Evolutionary conservation across 257 asterid species (phyloP).

Genomic region (Plantago ovata): DNA sequence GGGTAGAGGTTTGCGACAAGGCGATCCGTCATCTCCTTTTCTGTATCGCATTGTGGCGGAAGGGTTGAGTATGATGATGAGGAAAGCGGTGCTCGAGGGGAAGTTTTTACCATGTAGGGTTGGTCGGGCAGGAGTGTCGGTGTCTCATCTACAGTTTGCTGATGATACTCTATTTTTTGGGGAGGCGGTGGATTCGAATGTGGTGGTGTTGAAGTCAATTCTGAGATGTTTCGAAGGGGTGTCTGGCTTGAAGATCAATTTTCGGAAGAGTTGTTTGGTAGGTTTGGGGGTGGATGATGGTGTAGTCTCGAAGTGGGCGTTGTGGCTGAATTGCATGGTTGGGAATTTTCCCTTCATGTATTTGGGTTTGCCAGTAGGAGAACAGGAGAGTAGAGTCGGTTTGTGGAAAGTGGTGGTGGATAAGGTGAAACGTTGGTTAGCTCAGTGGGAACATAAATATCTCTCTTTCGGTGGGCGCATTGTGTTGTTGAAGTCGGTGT

Average conservation of each 20-base stretch:
- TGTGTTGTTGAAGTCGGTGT: not conserved
- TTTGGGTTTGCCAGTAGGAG: not conserved
- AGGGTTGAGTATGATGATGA: not conserved
- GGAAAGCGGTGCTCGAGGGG: not conserved
- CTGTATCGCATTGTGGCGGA: not conserved
- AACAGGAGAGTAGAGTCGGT: not conserved
- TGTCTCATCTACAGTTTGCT: not conserved
- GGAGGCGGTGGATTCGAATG: not conserved
- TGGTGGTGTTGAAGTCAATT: not conserved
- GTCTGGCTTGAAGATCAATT: not conserved
- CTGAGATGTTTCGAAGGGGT: not conserved
- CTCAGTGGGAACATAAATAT: not conserved
- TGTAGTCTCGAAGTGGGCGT: not conserved
- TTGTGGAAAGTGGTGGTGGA: not conserved
- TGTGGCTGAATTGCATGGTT: not conserved
- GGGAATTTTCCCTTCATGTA: not conserved
- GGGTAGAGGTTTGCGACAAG: not conserved
- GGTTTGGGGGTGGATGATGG: not conserved
- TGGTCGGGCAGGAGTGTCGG: not conserved
- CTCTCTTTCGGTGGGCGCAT: not conserved
- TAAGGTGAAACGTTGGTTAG: not conserved
- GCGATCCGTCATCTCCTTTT: not conserved
- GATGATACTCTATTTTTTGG: not conserved
- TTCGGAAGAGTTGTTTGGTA: too few species aligned
- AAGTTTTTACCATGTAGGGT: not conserved